These are phyloP conservation scores for Poa pratensis DNA, from an alignment of 176 grass and related monocot species.

Conservation along the genomic window DNA sequence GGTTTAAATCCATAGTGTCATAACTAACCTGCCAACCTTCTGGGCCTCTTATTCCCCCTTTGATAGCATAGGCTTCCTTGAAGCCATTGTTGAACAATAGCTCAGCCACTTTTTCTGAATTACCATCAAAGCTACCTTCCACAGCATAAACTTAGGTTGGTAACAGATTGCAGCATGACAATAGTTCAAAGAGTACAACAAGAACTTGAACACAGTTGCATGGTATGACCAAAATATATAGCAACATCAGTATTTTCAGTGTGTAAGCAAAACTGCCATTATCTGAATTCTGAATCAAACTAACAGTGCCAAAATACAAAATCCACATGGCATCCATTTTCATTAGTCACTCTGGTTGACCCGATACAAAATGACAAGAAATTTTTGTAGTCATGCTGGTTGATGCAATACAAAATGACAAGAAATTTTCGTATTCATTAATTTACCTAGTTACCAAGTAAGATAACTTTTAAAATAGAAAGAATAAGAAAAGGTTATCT, in stretches of 20 bases:
- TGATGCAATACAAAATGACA: neutral
- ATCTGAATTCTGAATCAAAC: neutral
- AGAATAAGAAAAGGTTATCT: neutral
- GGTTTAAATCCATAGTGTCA: neutral
- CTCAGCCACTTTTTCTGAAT: slow-evolving; percentile 89
- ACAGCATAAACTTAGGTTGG: slow-evolving; percentile 54
- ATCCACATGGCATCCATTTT: neutral
- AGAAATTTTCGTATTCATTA: neutral
- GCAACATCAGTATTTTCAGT: neutral
- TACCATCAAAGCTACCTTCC: slow-evolving; percentile 97
- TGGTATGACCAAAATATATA: neutral
- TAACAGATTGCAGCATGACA: slow-evolving; percentile 32
- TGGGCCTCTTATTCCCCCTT: slow-evolving; percentile 82
- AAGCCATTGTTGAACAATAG: slow-evolving; percentile 87
- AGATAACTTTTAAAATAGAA: no score
- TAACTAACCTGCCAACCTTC: slow-evolving; percentile 88
- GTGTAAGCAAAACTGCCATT: neutral
- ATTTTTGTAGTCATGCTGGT: neutral
- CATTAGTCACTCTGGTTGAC: neutral
- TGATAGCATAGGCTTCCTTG: slow-evolving; percentile 89
- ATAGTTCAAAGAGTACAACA: neutral
- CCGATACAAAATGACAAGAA: no score
- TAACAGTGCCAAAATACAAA: neutral
- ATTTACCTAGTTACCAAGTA: neutral
- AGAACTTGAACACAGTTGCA: neutral